phyloP scores from a whole-genome alignment of 257 asterid species.

The Solanum sitiens region DNA sequence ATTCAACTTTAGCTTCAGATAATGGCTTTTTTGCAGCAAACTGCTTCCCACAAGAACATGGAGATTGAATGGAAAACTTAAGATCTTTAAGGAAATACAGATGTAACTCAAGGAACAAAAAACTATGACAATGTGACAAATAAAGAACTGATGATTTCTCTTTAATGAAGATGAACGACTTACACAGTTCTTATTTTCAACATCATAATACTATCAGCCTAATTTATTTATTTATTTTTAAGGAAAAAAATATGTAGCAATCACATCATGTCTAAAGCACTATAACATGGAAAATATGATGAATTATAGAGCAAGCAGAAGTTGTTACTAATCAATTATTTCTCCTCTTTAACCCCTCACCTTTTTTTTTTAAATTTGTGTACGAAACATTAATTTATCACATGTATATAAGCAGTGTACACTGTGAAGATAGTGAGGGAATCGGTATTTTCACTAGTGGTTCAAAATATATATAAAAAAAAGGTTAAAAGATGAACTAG shows the following conservation, averaged over 20 bases:
- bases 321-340: not conserved
- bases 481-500: no score
- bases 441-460: no score
- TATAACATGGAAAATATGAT: not conserved
- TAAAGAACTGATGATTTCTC: no score
- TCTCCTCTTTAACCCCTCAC: not conserved
- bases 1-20: conserved; percentile 21
- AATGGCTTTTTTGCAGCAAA: conserved; percentile 28
- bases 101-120: no score
- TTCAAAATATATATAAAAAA: no score
- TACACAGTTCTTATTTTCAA: no score
- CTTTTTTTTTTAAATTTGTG: not conserved
- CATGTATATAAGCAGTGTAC: not conserved
- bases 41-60: conserved; percentile 15
- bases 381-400: not conserved
- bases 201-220: not conserved
- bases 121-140: no score
- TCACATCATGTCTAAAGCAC: not conserved
- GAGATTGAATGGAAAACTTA: conserved; percentile 7
- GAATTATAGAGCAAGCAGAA: not conserved
- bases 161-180: no score
- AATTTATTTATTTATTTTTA: not conserved
- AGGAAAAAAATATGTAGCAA: not conserved
- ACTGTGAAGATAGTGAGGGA: no score
- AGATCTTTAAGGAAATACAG: no score